These are phyloP conservation scores for Houttuynia cordata DNA, from an alignment of 164 flowering plant genomes.

Conservation along the genomic window DNA sequence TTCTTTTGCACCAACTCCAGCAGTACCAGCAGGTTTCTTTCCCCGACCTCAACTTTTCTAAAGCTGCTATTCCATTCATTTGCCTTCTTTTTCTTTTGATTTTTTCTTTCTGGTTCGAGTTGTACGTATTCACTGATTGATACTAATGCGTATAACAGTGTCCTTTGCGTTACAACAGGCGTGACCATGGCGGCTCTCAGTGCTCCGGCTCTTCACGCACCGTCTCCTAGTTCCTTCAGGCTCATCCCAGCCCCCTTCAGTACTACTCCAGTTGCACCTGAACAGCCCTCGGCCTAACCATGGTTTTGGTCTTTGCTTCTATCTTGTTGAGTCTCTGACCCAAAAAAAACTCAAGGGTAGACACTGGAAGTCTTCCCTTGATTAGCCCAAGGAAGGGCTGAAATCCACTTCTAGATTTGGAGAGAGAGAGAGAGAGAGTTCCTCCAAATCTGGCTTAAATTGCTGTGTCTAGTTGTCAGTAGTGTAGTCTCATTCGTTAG, in stretches of 20 bases:
- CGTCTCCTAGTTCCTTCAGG: slow-evolving; percentile 58
- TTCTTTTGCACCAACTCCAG: slow-evolving; percentile 57
- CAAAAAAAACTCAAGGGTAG: background rate
- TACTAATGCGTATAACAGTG: slow-evolving; percentile 82
- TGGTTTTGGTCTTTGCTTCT: slow-evolving; percentile 32
- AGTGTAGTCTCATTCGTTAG: background rate
- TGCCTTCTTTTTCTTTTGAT: background rate
- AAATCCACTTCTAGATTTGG: slow-evolving; percentile 6
- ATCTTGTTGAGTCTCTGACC: slow-evolving; percentile 12
- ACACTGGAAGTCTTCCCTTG: background rate
- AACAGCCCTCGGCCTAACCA: slow-evolving; percentile 75
- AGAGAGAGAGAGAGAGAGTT: background rate
- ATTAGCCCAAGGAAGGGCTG: slow-evolving; percentile 7
- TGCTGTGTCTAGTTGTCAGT: background rate
- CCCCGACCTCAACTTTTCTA: background rate
- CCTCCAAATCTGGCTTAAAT: background rate
- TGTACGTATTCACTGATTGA: background rate
- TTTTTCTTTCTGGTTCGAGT: background rate
- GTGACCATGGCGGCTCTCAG: slow-evolving; percentile 46
- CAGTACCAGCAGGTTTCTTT: slow-evolving; percentile 56
- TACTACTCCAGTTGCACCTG: slow-evolving; percentile 14
- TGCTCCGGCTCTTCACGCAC: slow-evolving; percentile 27
- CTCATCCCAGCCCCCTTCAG: slow-evolving; percentile 11
- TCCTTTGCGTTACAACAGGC: slow-evolving; percentile 92
- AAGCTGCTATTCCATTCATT: background rate